Base-by-base conservation (phyloP, 2,329 filamentous ascomycete species). In the Seiridium unicorne region DNA sequence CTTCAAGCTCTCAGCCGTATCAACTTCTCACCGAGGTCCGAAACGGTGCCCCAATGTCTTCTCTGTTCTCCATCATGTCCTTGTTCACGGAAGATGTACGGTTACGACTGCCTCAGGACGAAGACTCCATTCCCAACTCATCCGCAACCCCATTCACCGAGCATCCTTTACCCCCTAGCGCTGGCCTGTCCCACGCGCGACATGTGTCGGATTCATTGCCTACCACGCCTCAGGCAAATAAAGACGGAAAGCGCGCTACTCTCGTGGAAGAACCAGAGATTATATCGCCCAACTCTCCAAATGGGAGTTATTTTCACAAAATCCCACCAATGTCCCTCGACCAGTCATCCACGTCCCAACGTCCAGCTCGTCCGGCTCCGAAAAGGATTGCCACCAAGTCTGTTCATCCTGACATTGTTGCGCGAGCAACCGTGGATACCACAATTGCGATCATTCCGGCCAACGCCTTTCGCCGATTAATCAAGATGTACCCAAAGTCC, bases 391-490 rank as follows among this genome's bases (percentile, higher is more conserved):
- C 78, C 38, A 84, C 86, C 9, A 89, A 89, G 64, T 98, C 95
- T 11, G 93, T 92, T 0, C 95, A 99, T 75, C 95, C 95, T 9
- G 95, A 99, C 70, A 95, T 99, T 63, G 92, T 99, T 64, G 95
- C 94, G n/a, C 86, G 95, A 65, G 95, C 95, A 5, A 96, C 93
- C 13, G 90, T 96, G 32, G 96, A 99, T 72, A 99, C 95, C 0
- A 99, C 96, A 0, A 97, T 99, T 74, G 95, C 95, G 5, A 96
- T 99, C 64, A 99, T 99, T 60, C 96, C 96, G 1, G 95, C 95
- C 1, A 97, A 93, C 71, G 96, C 95, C 3, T 99, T 99, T 69
- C 88, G 93, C 57, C 88, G 96, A 7, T 80, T 99, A 57, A 99
- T 96, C 55, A 88, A 92, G 70, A 89, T 97, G 32, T 99, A 98